These are phyloP conservation scores for Coprinopsis strossmayeri DNA, from an alignment of 768 basidiomycete species.

Conservation along the genomic window DNA sequence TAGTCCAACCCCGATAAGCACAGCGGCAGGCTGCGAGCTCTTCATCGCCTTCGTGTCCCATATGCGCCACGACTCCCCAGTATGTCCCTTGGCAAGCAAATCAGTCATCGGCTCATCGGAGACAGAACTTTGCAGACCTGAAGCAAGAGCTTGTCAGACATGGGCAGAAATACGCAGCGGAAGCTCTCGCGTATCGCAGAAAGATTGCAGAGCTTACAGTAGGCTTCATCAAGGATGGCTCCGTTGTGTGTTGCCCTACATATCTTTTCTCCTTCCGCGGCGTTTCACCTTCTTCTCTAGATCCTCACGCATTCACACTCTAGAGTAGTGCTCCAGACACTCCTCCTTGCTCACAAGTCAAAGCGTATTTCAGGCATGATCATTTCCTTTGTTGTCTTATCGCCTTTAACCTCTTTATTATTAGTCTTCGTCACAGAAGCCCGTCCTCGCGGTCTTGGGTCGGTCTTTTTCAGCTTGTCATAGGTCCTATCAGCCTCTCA, in stretches of 20 bases:
- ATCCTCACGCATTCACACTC: conserved; percentile 98
- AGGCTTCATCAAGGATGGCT: conserved; percentile 93
- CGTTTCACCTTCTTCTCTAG: conserved; percentile 32
- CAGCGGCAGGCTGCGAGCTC: conserved; percentile 85
- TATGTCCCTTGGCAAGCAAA: conserved; percentile 29
- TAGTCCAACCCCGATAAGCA: conserved; percentile 74
- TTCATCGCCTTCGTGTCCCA: conserved; percentile 86
- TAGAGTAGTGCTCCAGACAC: conserved; percentile 88
- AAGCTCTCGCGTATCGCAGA: conserved; percentile 79
- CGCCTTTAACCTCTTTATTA: conserved; percentile 14
- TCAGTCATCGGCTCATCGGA: conserved; percentile 10
- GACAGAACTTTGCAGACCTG: conserved; percentile 75
- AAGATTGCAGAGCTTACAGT: conserved; percentile 88
- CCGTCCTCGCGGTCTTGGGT: conserved; percentile 85
- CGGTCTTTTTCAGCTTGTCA: conserved; percentile 23
- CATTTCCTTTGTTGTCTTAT: conserved; percentile 16
- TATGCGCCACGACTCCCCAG: conserved; percentile 76
- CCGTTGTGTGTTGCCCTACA: conserved; percentile 51
- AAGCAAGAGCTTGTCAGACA: conserved; percentile 80
- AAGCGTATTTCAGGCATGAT: conserved; percentile 77
- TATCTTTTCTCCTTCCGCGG: conserved; percentile 5
- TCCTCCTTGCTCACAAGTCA: conserved; percentile 82
- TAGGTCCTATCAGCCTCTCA: conserved; percentile 10
- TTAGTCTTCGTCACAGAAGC: conserved; percentile 95
- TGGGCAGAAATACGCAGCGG: conserved; percentile 68